A percentile compares a stretch with the other conserved stretches of the same genome.
These are phyloP conservation scores for Ascochyta koolunga DNA, from an alignment of 2,329 filamentous ascomycete species.

Conservation along the genomic window DNA sequence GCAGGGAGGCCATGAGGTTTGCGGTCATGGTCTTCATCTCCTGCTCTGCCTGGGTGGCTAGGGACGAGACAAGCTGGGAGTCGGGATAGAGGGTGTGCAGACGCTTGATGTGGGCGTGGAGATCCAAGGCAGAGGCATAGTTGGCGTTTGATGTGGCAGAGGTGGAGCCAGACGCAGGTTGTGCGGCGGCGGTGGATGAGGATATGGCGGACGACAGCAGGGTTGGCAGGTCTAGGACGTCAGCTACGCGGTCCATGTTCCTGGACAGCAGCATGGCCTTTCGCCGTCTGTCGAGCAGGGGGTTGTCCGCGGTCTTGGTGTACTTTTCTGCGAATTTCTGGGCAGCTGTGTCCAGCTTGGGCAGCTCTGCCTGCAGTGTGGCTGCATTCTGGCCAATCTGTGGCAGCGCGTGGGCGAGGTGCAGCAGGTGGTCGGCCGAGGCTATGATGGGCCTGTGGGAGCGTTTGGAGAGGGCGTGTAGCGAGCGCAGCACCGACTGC, in stretches of 20 bases:
- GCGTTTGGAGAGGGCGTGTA: constrained; percentile 87
- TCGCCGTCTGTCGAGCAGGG: constrained; percentile 73
- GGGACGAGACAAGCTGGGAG: constrained; percentile 74
- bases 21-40: constrained; percentile 89
- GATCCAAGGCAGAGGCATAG: constrained; percentile 86
- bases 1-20: constrained; percentile 79
- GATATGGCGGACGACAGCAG: constrained; percentile 81
- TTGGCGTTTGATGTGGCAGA: constrained; percentile 62
- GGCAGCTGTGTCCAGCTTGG: constrained; percentile 77
- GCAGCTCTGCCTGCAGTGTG: constrained; percentile 73
- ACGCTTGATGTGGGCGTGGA: constrained; percentile 91
- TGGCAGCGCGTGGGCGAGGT: constrained; percentile 74
- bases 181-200: constrained; percentile 57
- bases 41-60: constrained; percentile 78
- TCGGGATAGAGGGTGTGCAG: constrained; percentile 81
- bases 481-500: constrained; percentile 78
- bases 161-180: constrained; percentile 44
- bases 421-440: constrained; percentile 78
- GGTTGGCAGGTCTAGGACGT: constrained; percentile 87
- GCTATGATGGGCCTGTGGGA: constrained; percentile 85
- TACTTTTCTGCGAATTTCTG: constrained; percentile 84
- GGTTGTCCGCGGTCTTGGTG: constrained; percentile 70
- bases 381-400: constrained; percentile 68
- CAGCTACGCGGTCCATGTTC: constrained; percentile 87
- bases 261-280: constrained; percentile 80